A percentile compares a stretch with the other conserved stretches of the same genome.
Conservation (phyloP, 2,329 filamentous ascomycete genomes). For the Cladophialophora immunda region DNA sequence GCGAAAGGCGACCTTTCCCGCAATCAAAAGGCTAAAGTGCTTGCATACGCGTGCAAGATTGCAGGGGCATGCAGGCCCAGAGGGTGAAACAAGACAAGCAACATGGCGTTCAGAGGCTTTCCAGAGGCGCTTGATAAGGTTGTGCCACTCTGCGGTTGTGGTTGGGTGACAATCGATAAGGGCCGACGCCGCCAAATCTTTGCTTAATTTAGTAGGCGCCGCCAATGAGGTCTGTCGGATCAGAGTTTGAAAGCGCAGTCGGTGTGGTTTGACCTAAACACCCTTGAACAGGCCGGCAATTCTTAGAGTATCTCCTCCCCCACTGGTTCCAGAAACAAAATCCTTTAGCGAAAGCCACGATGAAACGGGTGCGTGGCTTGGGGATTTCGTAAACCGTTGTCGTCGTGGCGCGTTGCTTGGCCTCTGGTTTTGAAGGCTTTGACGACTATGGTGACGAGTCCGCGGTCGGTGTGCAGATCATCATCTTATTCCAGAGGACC, state of each 20-base stretch:
- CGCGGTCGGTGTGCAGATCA: too few species aligned
- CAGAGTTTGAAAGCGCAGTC: not conserved
- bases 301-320: not conserved
- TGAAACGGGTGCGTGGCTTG: slow-evolving; percentile 5
- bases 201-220: slow-evolving; percentile 14
- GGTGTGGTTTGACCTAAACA: not conserved
- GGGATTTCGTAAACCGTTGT: slow-evolving; percentile 1
- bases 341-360: not conserved
- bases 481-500: not conserved
- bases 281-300: not conserved
- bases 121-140: slow-evolving; percentile 17
- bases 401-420: not conserved
- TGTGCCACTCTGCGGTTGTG: slow-evolving; percentile 24
- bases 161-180: slow-evolving; percentile 28
- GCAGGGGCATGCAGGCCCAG: slow-evolving; percentile 18
- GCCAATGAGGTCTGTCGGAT: not conserved
- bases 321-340: slow-evolving; percentile 19
- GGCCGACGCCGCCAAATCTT: slow-evolving; percentile 21
- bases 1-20: not conserved
- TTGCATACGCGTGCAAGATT: slow-evolving; percentile 25
- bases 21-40: slow-evolving; percentile 22
- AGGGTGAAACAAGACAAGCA: slow-evolving; percentile 26
- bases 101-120: slow-evolving; percentile 4
- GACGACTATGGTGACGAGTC: too few species aligned
- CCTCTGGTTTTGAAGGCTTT: not conserved